phyloP scores from a whole-genome alignment of 1,284 basidiomycete genomes.

The Leucoagaricus sp. region DNA sequence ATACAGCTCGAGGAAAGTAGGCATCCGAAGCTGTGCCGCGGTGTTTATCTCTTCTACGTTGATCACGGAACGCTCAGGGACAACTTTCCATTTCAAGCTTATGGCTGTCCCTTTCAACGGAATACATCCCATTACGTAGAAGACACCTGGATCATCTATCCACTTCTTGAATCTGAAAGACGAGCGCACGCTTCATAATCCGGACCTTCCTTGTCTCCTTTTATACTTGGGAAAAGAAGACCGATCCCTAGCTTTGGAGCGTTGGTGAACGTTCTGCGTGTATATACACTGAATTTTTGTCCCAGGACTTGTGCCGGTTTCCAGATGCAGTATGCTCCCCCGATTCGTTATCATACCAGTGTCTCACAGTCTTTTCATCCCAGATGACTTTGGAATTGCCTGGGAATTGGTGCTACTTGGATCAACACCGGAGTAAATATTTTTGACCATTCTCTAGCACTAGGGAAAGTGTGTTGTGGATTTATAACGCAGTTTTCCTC shows the following conservation, averaged over 20 bases:
- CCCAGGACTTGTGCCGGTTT: not conserved
- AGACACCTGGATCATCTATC: not conserved
- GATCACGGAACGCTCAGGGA: conserved; percentile 5
- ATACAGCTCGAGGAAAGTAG: not conserved
- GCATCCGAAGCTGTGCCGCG: conserved; percentile 9
- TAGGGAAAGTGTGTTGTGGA: not conserved
- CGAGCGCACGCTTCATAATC: not conserved
- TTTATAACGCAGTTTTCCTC: too few relatives aligned
- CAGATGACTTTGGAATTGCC: not conserved
- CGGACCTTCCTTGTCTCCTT: not conserved
- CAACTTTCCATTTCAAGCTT: conserved; percentile 2
- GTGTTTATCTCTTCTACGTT: not conserved
- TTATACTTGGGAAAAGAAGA: conserved; percentile 15
- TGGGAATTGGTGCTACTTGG: conserved; percentile 3
- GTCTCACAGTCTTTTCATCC: conserved; percentile 1
- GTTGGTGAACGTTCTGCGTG: not conserved
- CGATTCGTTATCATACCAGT: not conserved
- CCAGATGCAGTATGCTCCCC: not conserved
- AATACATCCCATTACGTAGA: not conserved
- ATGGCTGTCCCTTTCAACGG: not conserved
- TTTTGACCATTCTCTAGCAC: not conserved
- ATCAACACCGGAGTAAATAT: conserved; percentile 10
- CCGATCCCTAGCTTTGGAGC: not conserved
- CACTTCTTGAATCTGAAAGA: not conserved
- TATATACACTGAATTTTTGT: conserved; percentile 1